A percentile compares a stretch with the other conserved stretches of the same genome.
Evolutionary conservation across 192 early-diverging fungal species (phyloP).

Genomic region (Dissophora ornata): DNA sequence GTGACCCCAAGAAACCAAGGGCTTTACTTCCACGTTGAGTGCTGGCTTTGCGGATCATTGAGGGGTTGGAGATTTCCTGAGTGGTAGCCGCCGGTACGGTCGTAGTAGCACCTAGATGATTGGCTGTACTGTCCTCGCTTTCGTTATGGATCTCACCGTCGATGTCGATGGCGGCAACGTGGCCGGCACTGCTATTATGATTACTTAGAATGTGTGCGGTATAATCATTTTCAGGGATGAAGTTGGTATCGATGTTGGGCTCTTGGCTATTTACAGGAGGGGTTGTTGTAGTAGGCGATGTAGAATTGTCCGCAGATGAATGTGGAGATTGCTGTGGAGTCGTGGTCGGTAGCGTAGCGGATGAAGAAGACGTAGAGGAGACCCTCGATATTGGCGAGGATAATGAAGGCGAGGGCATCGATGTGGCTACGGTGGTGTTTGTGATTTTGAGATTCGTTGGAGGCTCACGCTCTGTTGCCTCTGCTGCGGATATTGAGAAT

Average conservation of each 20-base stretch:
- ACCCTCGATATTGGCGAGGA: too few species aligned
- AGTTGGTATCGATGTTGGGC: neutral
- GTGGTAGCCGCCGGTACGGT: too few species aligned
- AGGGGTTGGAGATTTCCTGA: neutral
- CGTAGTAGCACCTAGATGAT: too few species aligned
- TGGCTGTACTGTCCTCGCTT: too few species aligned
- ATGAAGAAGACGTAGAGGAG: neutral
- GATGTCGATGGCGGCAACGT: neutral
- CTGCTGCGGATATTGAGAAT: conserved; percentile 26
- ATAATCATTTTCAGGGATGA: neutral
- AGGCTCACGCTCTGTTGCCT: neutral
- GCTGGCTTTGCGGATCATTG: neutral
- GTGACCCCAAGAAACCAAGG: conserved; percentile 29
- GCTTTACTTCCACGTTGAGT: conserved; percentile 11
- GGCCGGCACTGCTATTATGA: neutral
- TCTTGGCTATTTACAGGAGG: conserved; percentile 9
- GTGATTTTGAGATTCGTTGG: neutral
- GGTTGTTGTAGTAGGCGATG: neutral
- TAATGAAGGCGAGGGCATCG: neutral
- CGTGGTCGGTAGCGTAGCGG: too few species aligned
- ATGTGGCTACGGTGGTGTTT: neutral
- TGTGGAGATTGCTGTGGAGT: too few species aligned
- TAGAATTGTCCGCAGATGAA: too few species aligned
- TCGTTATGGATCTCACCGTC: neutral
- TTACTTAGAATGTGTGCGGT: neutral